Base-by-base conservation (phyloP, 1,284 basidiomycete genomes). In the Sporisorium reilianum region DNA sequence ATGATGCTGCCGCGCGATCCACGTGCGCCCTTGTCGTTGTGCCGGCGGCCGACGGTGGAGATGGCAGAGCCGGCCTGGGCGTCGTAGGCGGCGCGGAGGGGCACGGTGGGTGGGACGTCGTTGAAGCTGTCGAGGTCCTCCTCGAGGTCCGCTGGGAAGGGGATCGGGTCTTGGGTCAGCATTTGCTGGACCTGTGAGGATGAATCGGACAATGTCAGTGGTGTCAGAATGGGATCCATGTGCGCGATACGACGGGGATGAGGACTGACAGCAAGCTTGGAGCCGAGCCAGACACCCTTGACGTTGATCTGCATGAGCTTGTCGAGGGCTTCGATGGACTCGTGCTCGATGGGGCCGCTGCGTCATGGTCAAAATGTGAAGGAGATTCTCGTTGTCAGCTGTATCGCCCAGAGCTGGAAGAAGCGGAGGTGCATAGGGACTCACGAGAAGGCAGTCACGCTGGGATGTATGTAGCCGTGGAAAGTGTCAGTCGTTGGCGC, bases 251-350 rank as follows among this genome's bases (percentile, higher is more conserved):
- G n/a, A n/a, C n/a, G n/a, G n/a, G n/a, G n/a, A n/a, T n/a, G n/a
- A n/a, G n/a, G n/a, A 45, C 45, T 28, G 12, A 48, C 46, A n/a
- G 62, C 74, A 34, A 62, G 48, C 46, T 74, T 68, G 46, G 70
- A 65, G 40, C 74, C 74, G 11, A 77, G 50, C 55, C 61, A 77
- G 25, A 69, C 55, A 32, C 74, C 74, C 26, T 71, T 66, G 57
- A 73, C 53, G 55, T 77, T 77, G 61, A 77, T 67, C 49, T 64
- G 62, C 55, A 77, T 59, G 41, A 67, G 55, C 32, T 57, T 55
- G n/a, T 77, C 74, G 44, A 74, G 66, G 7, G 54, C 25, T 2
- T 72, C 52, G 55, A 77, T 20, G 2, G 65, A 54, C 20, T 77
- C 74, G 44, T 74, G 49, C 44, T 64, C 55, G 52, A 77, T 73